Evolutionary conservation across 1,284 basidiomycete species (phyloP), one percentile per base, ranked within the genome.

Genomic region (Cutaneotrichosporon sp.): DNA sequence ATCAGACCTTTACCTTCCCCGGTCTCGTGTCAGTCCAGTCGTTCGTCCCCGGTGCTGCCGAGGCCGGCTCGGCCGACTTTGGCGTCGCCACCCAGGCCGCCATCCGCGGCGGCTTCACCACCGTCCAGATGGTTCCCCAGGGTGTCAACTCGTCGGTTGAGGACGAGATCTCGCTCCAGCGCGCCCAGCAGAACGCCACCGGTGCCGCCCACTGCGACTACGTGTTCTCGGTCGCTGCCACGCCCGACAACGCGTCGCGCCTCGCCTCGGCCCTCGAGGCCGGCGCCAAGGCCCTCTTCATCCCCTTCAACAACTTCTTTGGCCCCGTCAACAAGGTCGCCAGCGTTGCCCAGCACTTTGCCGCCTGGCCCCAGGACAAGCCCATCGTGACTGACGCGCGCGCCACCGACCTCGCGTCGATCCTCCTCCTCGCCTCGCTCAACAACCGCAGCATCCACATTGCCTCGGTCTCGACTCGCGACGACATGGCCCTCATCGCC

Each of bases 331-430:
- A 82, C 78, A 82, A 82, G 74, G 79, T 84, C 59, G 79, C 83
- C 31, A 78, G 79, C 52, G 87, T 95, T 42, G 92, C 94, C 1
- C 84, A 88, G 27, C 92, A 97, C 79, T 97, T 98, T 75, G 86
- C 90, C 18, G 84, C 88, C 6, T 99, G 97, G 95, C 91, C 95
- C 1, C 73, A 82, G 20, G 92, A 97, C 72, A 95, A 94, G 80
- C 90, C 90, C 24, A 92, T 99, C 73, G 84, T 98, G 57, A 97
- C 95, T 1, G 91, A 98, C 76, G 95, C 97, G 8, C 89, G 89
- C 69, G 89, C 91, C 22, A 90, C 92, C 1, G 90, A 97, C 72
- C 86, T 99, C 29, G 95, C 97, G 2, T 97, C 95, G 1, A 86
- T 98, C 52, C 85, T 99, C 33, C 84, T 99, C 29, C 83, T 99